Base-by-base conservation (phyloP, 139 green algal species). In the Monoraphidium neglectum region DNA sequence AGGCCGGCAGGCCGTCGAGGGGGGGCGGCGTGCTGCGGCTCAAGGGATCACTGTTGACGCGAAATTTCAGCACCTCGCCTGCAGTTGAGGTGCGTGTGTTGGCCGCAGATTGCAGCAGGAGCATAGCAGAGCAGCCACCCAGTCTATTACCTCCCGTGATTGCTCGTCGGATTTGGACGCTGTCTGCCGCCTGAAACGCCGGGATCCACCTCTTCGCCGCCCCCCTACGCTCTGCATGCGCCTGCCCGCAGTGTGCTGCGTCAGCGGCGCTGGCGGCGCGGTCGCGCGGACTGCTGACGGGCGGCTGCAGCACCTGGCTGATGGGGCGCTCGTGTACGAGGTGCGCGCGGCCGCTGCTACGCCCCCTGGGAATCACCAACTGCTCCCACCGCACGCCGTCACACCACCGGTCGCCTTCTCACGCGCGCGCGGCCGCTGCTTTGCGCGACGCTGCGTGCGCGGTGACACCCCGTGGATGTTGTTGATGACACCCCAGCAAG, bases 251-350 rank as follows among this genome's bases (percentile, higher is more conserved):
- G 72, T 38, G 12, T 64, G 60, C 61, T 78, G 65, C 24, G 30
- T 40, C n/a, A 40, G 70, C 43, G 24, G 43, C 2, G 23, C 56
- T 18, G 51, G 15, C 6, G 63, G 61, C 49, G 73, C 62, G 35
- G 35, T 79, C 28, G 73, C 53, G 49, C 62, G 73, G 12, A 79
- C 63, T 10, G 64, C 72, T 35, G 63, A 73, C 54, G 73, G 73
- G 8, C 73, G 63, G 0, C 38, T 79, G 36, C 73, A 79, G 49
- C 73, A 79, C 33, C 18, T 73, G 4, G 28, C 12, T 8, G 43
- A 51, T 12, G 43, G 43, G 8, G 43, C 43, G 8, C 43, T 51
- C 8, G 43, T 12, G 43, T 21, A 12, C 8, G 43, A 77, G 72
- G 59, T 70, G 37, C 24, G 35, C 6, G 43, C 8, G 8, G 0